phyloP scores from a whole-genome alignment of 2,329 filamentous ascomycete genomes.

The Diaporthe sp. region DNA sequence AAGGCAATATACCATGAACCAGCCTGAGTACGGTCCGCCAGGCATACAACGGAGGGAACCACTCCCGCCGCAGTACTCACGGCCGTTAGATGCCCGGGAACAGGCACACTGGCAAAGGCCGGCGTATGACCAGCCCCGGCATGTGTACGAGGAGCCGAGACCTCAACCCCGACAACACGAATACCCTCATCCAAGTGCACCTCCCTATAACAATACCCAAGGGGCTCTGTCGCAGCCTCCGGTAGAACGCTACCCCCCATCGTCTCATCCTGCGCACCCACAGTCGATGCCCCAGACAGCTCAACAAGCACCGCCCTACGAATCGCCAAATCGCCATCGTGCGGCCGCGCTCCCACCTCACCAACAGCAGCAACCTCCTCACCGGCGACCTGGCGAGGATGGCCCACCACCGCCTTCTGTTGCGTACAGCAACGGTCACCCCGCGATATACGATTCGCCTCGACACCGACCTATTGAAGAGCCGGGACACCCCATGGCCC shows the following conservation, averaged over 20 bases:
- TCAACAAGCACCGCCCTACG: constrained; percentile 51
- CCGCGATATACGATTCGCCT: constrained; percentile 55
- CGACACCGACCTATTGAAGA: constrained; percentile 58
- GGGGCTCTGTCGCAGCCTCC: constrained; percentile 49
- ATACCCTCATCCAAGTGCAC: constrained; percentile 55
- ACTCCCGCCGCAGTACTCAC: constrained; percentile 54
- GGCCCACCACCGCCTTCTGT: constrained; percentile 60
- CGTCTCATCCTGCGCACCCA: constrained; percentile 47
- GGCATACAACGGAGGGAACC: constrained; percentile 42
- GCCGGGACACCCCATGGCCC: constrained; percentile 65
- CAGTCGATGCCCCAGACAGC: constrained; percentile 44
- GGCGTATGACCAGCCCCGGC: constrained; percentile 54
- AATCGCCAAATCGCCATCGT: constrained; percentile 62
- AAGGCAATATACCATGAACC: constrained; percentile 55
- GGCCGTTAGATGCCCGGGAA: constrained; percentile 55
- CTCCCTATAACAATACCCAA: constrained; percentile 50
- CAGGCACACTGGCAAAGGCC: constrained; percentile 49
- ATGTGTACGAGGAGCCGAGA: constrained; percentile 50
- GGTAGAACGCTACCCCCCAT: constrained; percentile 52
- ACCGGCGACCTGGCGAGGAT: constrained; percentile 57
- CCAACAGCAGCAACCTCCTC: constrained; percentile 48
- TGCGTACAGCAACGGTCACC: constrained; percentile 56
- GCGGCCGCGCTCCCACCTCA: constrained; percentile 52
- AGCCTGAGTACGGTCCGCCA: constrained; percentile 52
- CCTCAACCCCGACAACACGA: constrained; percentile 58